Evolutionary conservation across 139 green algal species (phyloP).

Genomic region (Chlorella sorokiniana): DNA sequence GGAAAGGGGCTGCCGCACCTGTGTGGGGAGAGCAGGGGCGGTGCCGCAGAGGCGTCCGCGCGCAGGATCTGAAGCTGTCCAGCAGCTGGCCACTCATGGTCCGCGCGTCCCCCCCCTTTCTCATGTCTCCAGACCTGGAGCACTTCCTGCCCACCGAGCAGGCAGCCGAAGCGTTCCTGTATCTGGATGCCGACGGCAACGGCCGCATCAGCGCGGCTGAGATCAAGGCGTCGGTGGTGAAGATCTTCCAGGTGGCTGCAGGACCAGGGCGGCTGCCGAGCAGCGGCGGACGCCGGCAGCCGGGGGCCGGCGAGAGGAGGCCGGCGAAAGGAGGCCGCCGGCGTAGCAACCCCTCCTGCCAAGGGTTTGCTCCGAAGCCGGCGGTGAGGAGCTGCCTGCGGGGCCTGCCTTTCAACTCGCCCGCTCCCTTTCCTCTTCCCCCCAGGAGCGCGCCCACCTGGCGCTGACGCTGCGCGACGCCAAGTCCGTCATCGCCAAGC

Average conservation of each 20-base stretch:
- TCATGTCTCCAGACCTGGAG: conserved; percentile 26
- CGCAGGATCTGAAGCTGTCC: too few relatives aligned
- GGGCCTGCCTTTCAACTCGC: too few relatives aligned
- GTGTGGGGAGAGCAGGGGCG: background rate
- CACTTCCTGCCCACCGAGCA: conserved; percentile 35
- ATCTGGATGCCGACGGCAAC: conserved; percentile 50
- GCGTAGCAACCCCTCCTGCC: too few relatives aligned
- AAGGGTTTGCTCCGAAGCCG: too few relatives aligned
- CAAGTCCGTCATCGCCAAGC: conserved; percentile 64
- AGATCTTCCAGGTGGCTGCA: conserved; percentile 19
- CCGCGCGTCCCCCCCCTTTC: background rate
- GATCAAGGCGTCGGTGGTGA: background rate
- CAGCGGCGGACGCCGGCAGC: too few relatives aligned
- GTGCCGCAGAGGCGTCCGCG: background rate
- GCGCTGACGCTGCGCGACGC: conserved; percentile 77
- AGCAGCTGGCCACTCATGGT: background rate
- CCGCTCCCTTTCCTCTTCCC: background rate
- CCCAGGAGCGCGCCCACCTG: conserved; percentile 70
- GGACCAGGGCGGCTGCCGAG: too few relatives aligned
- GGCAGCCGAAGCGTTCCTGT: conserved; percentile 31
- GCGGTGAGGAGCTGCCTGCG: too few relatives aligned
- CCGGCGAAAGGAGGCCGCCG: too few relatives aligned
- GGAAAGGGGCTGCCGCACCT: too few relatives aligned
- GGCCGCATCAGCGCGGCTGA: conserved; percentile 12
- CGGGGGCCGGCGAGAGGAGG: too few relatives aligned